Evolutionary conservation across 1,284 basidiomycete species (phyloP), one percentile per base, ranked within the genome.

Genomic region (Boletellus sp.): DNA sequence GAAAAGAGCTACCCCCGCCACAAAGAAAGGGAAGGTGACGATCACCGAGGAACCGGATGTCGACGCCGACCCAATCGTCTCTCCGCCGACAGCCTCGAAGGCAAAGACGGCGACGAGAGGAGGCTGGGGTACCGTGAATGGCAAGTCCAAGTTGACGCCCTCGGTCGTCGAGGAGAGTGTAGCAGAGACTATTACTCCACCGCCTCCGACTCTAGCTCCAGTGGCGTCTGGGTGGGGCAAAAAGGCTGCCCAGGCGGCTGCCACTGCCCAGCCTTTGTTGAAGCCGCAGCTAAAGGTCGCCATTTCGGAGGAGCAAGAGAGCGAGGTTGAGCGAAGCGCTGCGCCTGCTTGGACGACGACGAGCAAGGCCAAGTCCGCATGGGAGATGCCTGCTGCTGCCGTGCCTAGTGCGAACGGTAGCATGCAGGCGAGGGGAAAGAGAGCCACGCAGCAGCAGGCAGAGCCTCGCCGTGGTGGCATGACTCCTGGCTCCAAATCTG

Each of bases 11-110:
- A 54, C 50, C 8, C 28, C 53, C 37, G 42, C 51, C 1, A 33
- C 48, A 30, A 66, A 66, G 44, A 65, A 56, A 46, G 52, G 61
- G 21, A 70, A 65, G 18, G 74, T 74, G 42, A 75, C 68, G n/a
- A 68, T 80, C n/a, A 71, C 74, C 52, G 78, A 79, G 47, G 71
- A 77, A 16, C 66, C 70, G 0, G 75, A 79, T 42, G 72, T 76
- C n/a, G 78, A 78, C 33, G 71, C 64, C 3, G 71, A 72, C 19
- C 56, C 55, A 0, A 64, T 65, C 38, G 18, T 54, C n/a, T 22
- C 60, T 26, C 50, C 56, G 0, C 40, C 52, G 7, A 39, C 61
- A 6, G 44, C 55, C 16, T 48, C 21, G 39, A 62, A 54, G 33
- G 8, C 54, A 13, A 30, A 30, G 3, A 55, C 53, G 35, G 15